phyloP scores from a whole-genome alignment of 352 stramenopile genomes.

The Globisporangium heterothallicum region DNA sequence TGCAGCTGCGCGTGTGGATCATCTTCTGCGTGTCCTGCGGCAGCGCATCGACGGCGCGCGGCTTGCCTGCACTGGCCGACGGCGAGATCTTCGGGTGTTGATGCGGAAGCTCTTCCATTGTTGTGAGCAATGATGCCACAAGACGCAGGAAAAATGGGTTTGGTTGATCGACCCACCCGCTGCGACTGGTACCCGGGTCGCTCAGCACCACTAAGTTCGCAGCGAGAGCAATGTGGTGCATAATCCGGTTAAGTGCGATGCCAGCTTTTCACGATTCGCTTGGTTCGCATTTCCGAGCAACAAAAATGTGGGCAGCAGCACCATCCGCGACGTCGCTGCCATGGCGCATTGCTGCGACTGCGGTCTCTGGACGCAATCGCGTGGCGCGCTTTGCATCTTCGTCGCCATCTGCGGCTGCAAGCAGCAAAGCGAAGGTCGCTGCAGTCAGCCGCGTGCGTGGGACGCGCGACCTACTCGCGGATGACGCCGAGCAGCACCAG shows the following conservation, averaged over 20 bases:
- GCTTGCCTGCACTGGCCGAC: constrained; percentile 1
- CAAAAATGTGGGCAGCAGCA: constrained; percentile 9
- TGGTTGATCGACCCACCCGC: too few relatives aligned
- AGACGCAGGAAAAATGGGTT: too few relatives aligned
- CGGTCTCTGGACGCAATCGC: not conserved
- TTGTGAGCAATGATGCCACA: too few relatives aligned
- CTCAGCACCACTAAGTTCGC: too few relatives aligned
- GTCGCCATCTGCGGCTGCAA: not conserved
- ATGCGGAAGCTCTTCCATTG: not conserved
- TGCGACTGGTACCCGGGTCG: too few relatives aligned
- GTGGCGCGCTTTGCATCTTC: not conserved
- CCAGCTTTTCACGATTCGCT: not conserved
- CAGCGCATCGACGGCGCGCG: constrained; percentile 13
- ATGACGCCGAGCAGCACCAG: constrained; percentile 60
- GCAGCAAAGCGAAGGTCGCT: constrained; percentile 21
- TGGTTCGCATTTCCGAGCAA: not conserved
- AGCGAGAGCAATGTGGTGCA: too few relatives aligned
- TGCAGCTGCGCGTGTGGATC: constrained; percentile 61
- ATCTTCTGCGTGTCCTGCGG: constrained; percentile 7
- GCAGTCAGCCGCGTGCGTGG: constrained; percentile 58
- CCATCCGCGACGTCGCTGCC: too few relatives aligned
- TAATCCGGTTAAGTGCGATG: not conserved
- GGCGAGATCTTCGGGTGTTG: constrained; percentile 9
- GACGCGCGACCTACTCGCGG: constrained; percentile 62
- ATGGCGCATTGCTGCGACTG: not conserved